These are phyloP conservation scores for Ophiostoma sp. DNA, from an alignment of 2,329 filamentous ascomycete species.

Conservation along the genomic window DNA sequence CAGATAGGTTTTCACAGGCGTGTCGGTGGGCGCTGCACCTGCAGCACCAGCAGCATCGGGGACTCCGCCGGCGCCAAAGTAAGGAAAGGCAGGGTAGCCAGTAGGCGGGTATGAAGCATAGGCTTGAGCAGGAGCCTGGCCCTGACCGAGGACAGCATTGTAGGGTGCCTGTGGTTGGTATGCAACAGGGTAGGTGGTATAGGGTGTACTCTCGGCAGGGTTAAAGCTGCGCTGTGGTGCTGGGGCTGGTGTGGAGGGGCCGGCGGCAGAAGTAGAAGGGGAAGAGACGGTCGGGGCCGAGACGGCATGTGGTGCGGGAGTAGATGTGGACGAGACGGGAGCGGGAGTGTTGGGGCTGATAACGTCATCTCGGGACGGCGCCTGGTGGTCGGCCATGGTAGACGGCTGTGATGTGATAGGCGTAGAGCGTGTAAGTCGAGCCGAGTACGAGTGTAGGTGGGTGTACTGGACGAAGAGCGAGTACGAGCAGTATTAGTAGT, in stretches of 20 bases:
- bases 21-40: not conserved
- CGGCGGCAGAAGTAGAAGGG: not conserved
- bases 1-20: constrained; percentile 11
- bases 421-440: not conserved
- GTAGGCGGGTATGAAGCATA: not conserved
- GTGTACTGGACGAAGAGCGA: not conserved
- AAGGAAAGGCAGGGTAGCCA: not conserved
- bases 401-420: not conserved
- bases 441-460: constrained; percentile 2
- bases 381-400: not conserved
- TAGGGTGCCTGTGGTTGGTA: too few species aligned
- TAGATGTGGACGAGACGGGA: not conserved
- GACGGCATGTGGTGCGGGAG: not conserved
- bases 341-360: not conserved
- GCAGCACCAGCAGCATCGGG: not conserved
- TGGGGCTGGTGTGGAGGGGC: not conserved
- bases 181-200: not conserved
- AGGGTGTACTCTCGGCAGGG: not conserved
- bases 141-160: not conserved
- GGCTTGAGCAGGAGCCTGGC: not conserved
- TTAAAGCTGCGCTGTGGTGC: not conserved
- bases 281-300: constrained; percentile 7
- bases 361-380: not conserved
- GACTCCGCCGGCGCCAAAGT: not conserved
- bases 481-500: not conserved